Base-by-base conservation (phyloP, 164 flowering plant genomes). In the Pachysandra terminalis region DNA sequence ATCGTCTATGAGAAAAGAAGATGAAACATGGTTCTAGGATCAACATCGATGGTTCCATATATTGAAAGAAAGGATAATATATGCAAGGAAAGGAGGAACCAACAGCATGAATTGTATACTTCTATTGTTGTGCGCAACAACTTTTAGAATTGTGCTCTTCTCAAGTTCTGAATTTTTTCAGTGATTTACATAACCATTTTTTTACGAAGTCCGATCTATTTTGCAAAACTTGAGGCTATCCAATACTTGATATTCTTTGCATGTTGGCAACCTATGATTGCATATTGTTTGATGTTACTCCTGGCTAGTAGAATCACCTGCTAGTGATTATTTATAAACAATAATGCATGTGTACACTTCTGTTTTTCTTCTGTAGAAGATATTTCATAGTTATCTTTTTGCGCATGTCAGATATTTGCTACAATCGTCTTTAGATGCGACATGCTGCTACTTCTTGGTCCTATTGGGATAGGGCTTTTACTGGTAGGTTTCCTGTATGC, bases 361-460 rank as follows among this genome's bases (percentile, higher is more conserved):
- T n/a, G 5, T 15, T 23, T 19, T 9, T 19, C 56, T 27, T 66
- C 0, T 16, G 49, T 57, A 53, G 49, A 25, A 9, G 37, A 17
- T 48, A 32, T 49, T 52, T 9, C 32, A 26, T 41, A 51, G 23
- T 19, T 40, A 25, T 70, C 73, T 71, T 65, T 13, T 72, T n/a
- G n/a, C n/a, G 24, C 48, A 73, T 72, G 60, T 73, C 88, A 95
- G 99, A 81, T 92, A 71, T 87, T 87, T 78, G 91, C 95, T 26
- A 86, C 93, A 69, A 22, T 87, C n/a, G 62, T 91, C 73, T 92
- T 96, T 73, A 79, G 99, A 90, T 96, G 99, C 68, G 99, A 96
- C 69, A 82, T 86, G 60, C 67, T 93, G 70, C 68, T 93, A 61
- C 93, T 96, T 60, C 83, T 90, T 75, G 61, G 90, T 35, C 96